Conservation (phyloP, 352 stramenopile genomes). For the Globisporangium heterothallicum region DNA sequence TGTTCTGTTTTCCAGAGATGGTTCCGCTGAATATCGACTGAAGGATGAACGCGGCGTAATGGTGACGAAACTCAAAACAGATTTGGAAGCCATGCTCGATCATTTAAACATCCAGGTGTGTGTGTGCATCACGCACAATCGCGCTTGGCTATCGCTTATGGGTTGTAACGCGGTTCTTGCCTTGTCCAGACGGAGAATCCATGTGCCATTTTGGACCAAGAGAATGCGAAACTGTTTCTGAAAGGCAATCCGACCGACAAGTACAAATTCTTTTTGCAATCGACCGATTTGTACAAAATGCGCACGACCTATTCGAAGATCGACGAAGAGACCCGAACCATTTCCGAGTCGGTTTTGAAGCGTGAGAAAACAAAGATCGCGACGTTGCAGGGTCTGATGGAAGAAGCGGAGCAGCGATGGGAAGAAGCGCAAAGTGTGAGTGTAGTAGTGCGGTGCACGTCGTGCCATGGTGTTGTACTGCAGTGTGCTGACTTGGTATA, state of each 20-base stretch:
- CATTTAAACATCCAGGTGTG: slow-evolving; percentile 85
- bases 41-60: slow-evolving; percentile 53
- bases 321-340: slow-evolving; percentile 65
- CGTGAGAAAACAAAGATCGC: slow-evolving; percentile 61
- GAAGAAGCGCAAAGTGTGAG: slow-evolving; percentile 67
- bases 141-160: no score
- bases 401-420: slow-evolving; percentile 66
- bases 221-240: slow-evolving; percentile 97
- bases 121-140: not conserved
- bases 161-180: slow-evolving; percentile 1
- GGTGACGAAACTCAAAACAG: slow-evolving; percentile 86
- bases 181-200: slow-evolving; percentile 94
- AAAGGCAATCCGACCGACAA: slow-evolving; percentile 93
- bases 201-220: slow-evolving; percentile 95
- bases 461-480: no score
- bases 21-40: slow-evolving; percentile 65
- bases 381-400: slow-evolving; percentile 46
- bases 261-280: slow-evolving; percentile 97
- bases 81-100: slow-evolving; percentile 93
- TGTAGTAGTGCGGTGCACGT: no score
- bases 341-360: slow-evolving; percentile 56
- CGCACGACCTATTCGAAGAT: slow-evolving; percentile 84
- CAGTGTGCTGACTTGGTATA: not conserved
- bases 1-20: slow-evolving; percentile 28
- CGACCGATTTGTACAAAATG: slow-evolving; percentile 93